Conservation (phyloP, 805 yeast genomes). For the Saccharomycopsis microspora region DNA sequence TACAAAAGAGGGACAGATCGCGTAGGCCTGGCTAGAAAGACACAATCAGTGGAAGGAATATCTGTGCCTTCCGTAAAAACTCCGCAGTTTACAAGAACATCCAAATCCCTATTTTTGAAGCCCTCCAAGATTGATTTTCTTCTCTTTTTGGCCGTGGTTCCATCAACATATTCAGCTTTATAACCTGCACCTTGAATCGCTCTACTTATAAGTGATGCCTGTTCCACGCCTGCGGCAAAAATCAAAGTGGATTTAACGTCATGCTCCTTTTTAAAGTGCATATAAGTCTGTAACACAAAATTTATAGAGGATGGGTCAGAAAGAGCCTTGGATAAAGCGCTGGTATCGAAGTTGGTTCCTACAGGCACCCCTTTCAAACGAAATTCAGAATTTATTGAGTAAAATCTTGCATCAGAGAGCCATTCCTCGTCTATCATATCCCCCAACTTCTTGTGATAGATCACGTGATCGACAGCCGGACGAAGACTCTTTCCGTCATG, state of each 20-base stretch:
- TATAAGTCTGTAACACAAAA: slow-evolving; percentile 41
- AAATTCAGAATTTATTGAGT: slow-evolving; percentile 35
- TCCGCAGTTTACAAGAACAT: slow-evolving; percentile 77
- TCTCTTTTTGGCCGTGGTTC: slow-evolving; percentile 42
- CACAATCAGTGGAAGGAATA: slow-evolving; percentile 77
- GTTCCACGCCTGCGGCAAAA: slow-evolving; percentile 68
- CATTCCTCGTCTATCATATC: slow-evolving; percentile 61
- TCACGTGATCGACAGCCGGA: slow-evolving; percentile 58
- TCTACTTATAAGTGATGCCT: slow-evolving; percentile 42
- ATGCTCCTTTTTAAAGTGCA: slow-evolving; percentile 29
- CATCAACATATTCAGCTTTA: slow-evolving; percentile 61
- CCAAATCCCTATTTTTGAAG: slow-evolving; percentile 50
- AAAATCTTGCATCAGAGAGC: slow-evolving; percentile 58
- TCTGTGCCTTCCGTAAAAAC: slow-evolving; percentile 94
- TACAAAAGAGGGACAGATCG: slow-evolving; percentile 56
- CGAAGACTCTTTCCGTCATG: slow-evolving; percentile 57
- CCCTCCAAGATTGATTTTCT: slow-evolving; percentile 42
- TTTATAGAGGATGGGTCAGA: slow-evolving; percentile 44
- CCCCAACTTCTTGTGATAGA: slow-evolving; percentile 51
- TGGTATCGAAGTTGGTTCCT: slow-evolving; percentile 42
- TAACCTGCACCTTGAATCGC: slow-evolving; percentile 49
- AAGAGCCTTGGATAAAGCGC: slow-evolving; percentile 40
- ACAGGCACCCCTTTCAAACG: slow-evolving; percentile 14
- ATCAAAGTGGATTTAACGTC: slow-evolving; percentile 52
- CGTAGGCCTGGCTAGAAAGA: slow-evolving; percentile 74